Percentiles rank a stretch among this genome's conserved stretches.
These are phyloP conservation scores for Cladorrhinum samala DNA, from an alignment of 495 filamentous ascomycete species.

Conservation along the genomic window DNA sequence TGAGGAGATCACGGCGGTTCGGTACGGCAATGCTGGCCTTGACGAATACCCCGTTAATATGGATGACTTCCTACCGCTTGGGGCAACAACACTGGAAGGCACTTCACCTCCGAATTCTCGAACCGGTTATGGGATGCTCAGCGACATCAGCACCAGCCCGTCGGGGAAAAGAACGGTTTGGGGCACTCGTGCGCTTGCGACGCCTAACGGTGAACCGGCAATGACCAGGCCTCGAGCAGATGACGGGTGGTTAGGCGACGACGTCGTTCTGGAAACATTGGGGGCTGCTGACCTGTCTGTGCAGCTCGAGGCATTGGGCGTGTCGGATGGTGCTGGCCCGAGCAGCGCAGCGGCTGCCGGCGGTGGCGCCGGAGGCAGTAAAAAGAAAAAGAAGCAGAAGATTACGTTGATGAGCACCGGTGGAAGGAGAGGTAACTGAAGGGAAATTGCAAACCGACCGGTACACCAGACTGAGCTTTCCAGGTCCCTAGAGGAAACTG, in stretches of 20 bases:
- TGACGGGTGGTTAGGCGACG: conserved; percentile 77
- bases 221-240: conserved; percentile 34
- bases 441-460: too few species aligned
- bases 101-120: conserved; percentile 34
- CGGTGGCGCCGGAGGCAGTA: conserved; percentile 38
- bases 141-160: conserved; percentile 68
- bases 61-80: conserved; percentile 64
- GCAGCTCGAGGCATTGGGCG: conserved; percentile 40
- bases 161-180: conserved; percentile 72
- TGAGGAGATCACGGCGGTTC: conserved; percentile 27
- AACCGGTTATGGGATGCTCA: conserved; percentile 39
- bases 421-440: conserved; percentile 29
- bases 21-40: conserved; percentile 18
- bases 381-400: conserved; percentile 90
- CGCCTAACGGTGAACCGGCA: conserved; percentile 42
- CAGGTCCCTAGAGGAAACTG: too few species aligned
- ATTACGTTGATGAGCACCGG: conserved; percentile 90
- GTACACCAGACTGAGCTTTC: too few species aligned
- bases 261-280: conserved; percentile 31
- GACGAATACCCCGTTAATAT: conserved; percentile 32
- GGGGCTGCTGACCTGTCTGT: conserved; percentile 33
- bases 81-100: conserved; percentile 26
- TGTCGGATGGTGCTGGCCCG: conserved; percentile 24
- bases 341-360: conserved; percentile 16
- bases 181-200: conserved; percentile 66